Base-by-base conservation (phyloP, 1,284 basidiomycete species). In the Fomitopsis betulina region DNA sequence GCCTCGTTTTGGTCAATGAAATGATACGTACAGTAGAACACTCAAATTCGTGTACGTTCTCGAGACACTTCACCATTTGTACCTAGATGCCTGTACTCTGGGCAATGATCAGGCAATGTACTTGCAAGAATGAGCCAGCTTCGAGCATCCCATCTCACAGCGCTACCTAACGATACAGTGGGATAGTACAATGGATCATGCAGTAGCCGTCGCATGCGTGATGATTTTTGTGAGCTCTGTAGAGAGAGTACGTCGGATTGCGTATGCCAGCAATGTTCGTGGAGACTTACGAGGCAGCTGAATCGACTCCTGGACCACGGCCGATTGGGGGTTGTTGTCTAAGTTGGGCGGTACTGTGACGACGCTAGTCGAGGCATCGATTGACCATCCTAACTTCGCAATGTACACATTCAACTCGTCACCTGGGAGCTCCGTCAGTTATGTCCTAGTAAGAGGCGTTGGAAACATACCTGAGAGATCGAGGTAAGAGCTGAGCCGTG, bases 251-350 rank as follows among this genome's bases (percentile, higher is more conserved):
- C 12, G 50, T 66, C 54, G 68, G 32, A 54, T 53, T 56, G 2
- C 49, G 38, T 60, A 42, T 62, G 54, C 23, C 30, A 54, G 30
- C 15, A 4, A 49, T 43, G 49, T 19, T 53, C 37, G 30, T 30
- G 13, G 39, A 23, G 42, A 85, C 92, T 72, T 75, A 96, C 94
- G 95, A 64, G 87, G 86, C 58, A 97, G 79, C 72, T 90, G 89
- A 63, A 97, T 91, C 66, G 82, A 87, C 78, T 97, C 95, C 74
- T 93, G 91, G 47, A 96, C 91, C 42, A 96, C 85, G n/a, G 92
- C 92, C 0, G 94, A 92, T 73, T 94, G 92, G 68, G 97, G 93
- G 69, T 94, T 91, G 75, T 97, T 98, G 74, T 96, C 93, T n/a
- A 89, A 90, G 73, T 95, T 96, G 53, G 86, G 82, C 40, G 94